These are phyloP conservation scores for Zancudomyces culisetae DNA, from an alignment of 371 early-diverging fungal genomes.

Conservation along the genomic window DNA sequence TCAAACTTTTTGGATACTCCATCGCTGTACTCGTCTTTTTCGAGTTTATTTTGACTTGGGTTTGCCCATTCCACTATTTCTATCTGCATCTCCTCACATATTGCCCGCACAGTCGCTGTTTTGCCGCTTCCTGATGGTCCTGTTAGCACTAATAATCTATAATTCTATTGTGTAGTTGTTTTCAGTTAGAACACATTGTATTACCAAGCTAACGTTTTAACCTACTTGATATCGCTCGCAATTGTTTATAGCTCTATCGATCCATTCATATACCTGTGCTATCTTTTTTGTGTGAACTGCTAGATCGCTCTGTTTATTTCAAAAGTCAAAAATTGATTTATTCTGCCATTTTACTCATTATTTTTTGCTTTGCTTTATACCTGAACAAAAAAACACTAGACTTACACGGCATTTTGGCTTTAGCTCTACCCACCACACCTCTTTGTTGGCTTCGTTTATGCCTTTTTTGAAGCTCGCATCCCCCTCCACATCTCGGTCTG, in stretches of 20 bases:
- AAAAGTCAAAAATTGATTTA: too few relatives aligned
- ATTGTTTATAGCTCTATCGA: conserved; percentile 14
- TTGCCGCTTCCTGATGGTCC: conserved; percentile 59
- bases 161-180: too few relatives aligned
- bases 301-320: conserved; percentile 25
- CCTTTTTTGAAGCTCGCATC: too few relatives aligned
- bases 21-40: not conserved
- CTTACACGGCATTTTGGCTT: not conserved
- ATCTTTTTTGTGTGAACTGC: conserved; percentile 34
- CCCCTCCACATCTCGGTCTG: too few relatives aligned
- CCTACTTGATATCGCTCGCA: not conserved
- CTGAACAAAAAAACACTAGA: not conserved
- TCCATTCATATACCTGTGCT: conserved; percentile 34
- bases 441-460: not conserved
- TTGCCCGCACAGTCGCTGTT: conserved; percentile 33
- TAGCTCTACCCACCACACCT: conserved; percentile 2
- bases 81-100: conserved; percentile 33
- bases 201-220: not conserved
- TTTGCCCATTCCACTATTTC: conserved; percentile 54
- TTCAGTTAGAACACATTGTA: too few relatives aligned
- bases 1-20: conserved; percentile 3
- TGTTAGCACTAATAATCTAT: conserved; percentile 34
- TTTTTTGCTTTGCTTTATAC: not conserved
- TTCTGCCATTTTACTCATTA: not conserved
- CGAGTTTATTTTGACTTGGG: conserved; percentile 24